Evolutionary conservation across 768 basidiomycete genomes (phyloP).

Genomic region (Suillus plorans): DNA sequence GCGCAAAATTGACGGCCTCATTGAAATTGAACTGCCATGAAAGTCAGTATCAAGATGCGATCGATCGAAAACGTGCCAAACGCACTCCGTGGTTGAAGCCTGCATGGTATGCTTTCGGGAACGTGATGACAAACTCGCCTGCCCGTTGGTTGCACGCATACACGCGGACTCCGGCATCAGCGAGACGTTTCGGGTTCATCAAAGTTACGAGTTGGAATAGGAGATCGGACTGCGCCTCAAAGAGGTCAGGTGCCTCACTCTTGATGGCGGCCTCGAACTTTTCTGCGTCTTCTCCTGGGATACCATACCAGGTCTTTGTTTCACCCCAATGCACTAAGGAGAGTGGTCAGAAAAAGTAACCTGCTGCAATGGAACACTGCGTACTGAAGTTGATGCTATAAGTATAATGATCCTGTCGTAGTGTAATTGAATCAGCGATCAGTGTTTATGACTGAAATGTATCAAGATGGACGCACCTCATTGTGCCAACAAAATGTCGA

Average conservation of each 20-base stretch:
- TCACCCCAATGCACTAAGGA: constrained; percentile 95
- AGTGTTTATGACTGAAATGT: constrained; percentile 16
- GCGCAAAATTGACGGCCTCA: constrained; percentile 97
- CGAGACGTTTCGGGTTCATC: constrained; percentile 90
- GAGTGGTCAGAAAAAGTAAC: constrained; percentile 14
- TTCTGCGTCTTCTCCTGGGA: constrained; percentile 92
- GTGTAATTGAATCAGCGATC: constrained; percentile 21
- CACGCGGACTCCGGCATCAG: constrained; percentile 86
- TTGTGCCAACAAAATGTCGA: constrained; percentile 99
- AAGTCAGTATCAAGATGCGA: constrained; percentile 13
- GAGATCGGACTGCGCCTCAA: constrained; percentile 95
- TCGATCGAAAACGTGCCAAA: constrained; percentile 30
- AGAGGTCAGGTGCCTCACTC: constrained; percentile 94
- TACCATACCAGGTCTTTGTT: constrained; percentile 99
- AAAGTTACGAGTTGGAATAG: constrained; percentile 97
- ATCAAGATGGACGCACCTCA: constrained; percentile 54
- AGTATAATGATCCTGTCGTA: constrained; percentile 87
- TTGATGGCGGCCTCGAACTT: constrained; percentile 96
- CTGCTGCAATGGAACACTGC: constrained; percentile 29
- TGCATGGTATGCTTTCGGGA: constrained; percentile 96
- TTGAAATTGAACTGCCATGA: constrained; percentile 87
- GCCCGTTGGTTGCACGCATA: constrained; percentile 95
- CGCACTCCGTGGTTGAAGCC: constrained; percentile 98
- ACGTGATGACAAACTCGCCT: constrained; percentile 96
- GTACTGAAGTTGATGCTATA: constrained; percentile 93